These are phyloP conservation scores for Colletotrichum neosansevieriae DNA, from an alignment of 2,329 filamentous ascomycete species.

Conservation along the genomic window DNA sequence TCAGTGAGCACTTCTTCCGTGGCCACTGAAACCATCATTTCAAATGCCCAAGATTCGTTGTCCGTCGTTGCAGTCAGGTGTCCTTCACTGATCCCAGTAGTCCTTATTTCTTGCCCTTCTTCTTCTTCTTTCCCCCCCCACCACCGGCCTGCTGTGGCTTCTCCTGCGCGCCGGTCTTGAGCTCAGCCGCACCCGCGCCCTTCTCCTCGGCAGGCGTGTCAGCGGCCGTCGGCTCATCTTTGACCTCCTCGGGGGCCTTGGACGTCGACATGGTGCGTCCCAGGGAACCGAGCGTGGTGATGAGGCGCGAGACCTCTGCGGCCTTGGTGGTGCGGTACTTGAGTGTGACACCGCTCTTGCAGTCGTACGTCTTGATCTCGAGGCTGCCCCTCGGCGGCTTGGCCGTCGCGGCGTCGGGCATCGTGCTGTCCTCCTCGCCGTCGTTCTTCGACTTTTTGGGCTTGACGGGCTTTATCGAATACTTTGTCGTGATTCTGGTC, in stretches of 20 bases:
- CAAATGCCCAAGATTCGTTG: no score
- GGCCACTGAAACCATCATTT: no score
- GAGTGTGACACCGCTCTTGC: slow-evolving; percentile 81
- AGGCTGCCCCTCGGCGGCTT: slow-evolving; percentile 76
- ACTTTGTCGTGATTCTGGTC: slow-evolving; percentile 94
- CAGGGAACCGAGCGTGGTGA: slow-evolving; percentile 80
- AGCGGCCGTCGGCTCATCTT: slow-evolving; percentile 55
- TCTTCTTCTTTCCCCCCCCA: slow-evolving; percentile 73
- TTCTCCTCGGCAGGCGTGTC: slow-evolving; percentile 53
- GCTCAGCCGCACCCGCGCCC: slow-evolving; percentile 46
- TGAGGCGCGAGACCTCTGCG: slow-evolving; percentile 86
- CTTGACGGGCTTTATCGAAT: slow-evolving; percentile 73
- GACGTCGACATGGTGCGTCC: slow-evolving; percentile 69
- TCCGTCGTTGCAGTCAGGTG: not conserved
- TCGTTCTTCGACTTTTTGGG: slow-evolving; percentile 44
- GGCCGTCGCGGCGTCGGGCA: slow-evolving; percentile 45
- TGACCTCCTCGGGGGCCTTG: slow-evolving; percentile 59
- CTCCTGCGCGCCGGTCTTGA: slow-evolving; percentile 47
- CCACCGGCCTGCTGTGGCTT: slow-evolving; percentile 48
- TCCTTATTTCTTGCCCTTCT: slow-evolving; percentile 75
- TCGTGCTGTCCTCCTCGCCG: slow-evolving; percentile 46
- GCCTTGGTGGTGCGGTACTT: slow-evolving; percentile 95
- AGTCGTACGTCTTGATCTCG: slow-evolving; percentile 90
- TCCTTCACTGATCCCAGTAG: not conserved
- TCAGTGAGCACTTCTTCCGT: no score